These are phyloP conservation scores for Biscogniauxia mediterranea DNA, from an alignment of 2,329 filamentous ascomycete species.

Conservation along the genomic window DNA sequence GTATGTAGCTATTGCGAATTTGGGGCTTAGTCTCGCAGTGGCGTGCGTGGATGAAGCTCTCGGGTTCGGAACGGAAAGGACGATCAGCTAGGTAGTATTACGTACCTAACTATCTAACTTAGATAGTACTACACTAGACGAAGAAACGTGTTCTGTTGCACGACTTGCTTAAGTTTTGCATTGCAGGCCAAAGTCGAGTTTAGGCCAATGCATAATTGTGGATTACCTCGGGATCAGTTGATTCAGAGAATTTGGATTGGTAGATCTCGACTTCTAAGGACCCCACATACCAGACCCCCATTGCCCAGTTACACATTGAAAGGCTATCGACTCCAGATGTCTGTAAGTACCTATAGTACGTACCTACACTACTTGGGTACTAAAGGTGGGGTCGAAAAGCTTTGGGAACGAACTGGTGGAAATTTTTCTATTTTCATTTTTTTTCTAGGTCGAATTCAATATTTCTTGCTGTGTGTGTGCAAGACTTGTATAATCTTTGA, in stretches of 20 bases:
- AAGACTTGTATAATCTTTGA: too few relatives aligned
- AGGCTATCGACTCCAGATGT: too few relatives aligned
- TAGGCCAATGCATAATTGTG: neutral
- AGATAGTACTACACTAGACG: neutral
- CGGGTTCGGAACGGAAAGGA: neutral
- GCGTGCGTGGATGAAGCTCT: neutral
- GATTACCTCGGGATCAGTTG: neutral
- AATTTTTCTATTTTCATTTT: constrained; percentile 1
- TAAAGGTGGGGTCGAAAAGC: neutral
- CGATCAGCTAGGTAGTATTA: neutral
- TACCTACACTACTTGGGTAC: neutral
- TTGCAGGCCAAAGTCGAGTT: neutral
- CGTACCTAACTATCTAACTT: neutral
- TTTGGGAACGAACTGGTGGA: constrained; percentile 5
- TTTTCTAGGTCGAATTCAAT: constrained; percentile 4
- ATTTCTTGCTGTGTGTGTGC: neutral
- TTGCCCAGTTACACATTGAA: neutral
- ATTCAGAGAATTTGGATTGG: neutral
- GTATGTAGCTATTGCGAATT: neutral
- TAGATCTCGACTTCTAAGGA: neutral
- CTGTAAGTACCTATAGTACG: too few relatives aligned
- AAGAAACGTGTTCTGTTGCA: constrained; percentile 18
- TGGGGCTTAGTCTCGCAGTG: too few relatives aligned
- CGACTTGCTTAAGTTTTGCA: neutral
- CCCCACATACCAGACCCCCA: neutral